Evolutionary conservation across 495 filamentous ascomycete genomes (phyloP), one percentile per base, ranked within the genome.

Genomic region (Bacidia gigantensis): DNA sequence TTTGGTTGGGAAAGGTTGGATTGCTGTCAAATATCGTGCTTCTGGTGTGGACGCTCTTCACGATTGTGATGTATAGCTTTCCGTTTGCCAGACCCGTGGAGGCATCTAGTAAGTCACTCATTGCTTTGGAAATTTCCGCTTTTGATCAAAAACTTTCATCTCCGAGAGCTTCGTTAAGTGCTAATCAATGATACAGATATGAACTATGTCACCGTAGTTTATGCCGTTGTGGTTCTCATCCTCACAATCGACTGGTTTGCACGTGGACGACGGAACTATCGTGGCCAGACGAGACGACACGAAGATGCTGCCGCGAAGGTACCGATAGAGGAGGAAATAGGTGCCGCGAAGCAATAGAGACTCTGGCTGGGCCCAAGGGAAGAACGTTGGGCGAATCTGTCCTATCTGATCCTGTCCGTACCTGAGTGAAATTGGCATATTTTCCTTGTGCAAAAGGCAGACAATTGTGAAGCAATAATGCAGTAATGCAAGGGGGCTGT

Each of bases 191-290:
- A 20, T 20, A 2, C 50, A 72, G 69, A 69, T 52, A 79, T 79
- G 76, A 79, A 79, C 56, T 78, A 79, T 57, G 72, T 77, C 20
- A 71, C 65, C 12, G 73, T 64, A 17, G 73, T 78, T 2, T 77
- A 77, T 46, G 69, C 52, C 12, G 70, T 72, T 24, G 66, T 75
- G 14, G 57, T 74, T 23, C 38, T 62, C 38, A 61, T 76, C 41
- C 64, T 71, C 14, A 51, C 67, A 0, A 51, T 61, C 12, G 72
- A 77, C 53, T 77, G 74, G 74, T 67, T 70, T 52, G 52, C 54
- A 23, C 59, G 74, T 1, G 75, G 70, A 1, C 66, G 69, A 42
- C 55, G 54, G 5, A 62, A 62, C 5, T 76, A 71, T 61, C 52
- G 67, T 3, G 65, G 63, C 0, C 59, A 61, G 42, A 40, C 22